Evolutionary conservation across 176 grass and related monocot genomes (phyloP), one percentile per base, ranked within the genome.

Genomic region (Oryza australiensis): DNA sequence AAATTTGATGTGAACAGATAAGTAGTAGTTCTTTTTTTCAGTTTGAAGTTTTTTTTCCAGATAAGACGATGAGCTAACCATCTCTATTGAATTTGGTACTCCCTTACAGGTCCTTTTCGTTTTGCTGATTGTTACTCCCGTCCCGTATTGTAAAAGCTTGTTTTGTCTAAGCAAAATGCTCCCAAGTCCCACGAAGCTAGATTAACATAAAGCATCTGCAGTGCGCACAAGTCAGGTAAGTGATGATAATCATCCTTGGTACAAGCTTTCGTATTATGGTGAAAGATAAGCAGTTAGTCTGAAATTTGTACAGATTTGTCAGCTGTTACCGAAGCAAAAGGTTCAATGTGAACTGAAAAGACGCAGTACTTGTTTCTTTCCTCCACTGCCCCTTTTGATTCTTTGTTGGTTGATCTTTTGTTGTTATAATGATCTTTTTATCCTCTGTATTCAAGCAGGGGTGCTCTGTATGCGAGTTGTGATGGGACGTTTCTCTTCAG

Each of bases 351-450:
- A 55, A 33, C 9, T 41, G 42, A 43, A 65, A 64, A 2, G 64
- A 30, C 64, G 37, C 20, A 6, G 60, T 57, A 82, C 27, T 16
- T 26, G 37, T n/a, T 73, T 72, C 26, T 16, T 82, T 33, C 34
- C 24, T 63, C 11, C 4, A 24, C 42, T 62, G 7, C 57, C 9
- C 20, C 20, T 11, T 73, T 2, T 62, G 57, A 82, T 72, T 71
- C 23, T 71, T 71, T 48, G 5, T 11, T 6, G 2, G 41, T 28
- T 40, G 7, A 16, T 80, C 27, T 81, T 71, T 28, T 55, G 20
- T 29, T 80, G 12, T 45, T 66, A 18, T 86, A 22, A 37, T 72
- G 20, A 34, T 72, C 13, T 49, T 68, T 68, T 68, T 27, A 33
- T 46, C 76, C 26, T 77, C 48, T 22, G 3, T 82, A 8, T 29